phyloP scores from a whole-genome alignment of 495 filamentous ascomycete genomes.

The Penicillium simplicissimum region DNA sequence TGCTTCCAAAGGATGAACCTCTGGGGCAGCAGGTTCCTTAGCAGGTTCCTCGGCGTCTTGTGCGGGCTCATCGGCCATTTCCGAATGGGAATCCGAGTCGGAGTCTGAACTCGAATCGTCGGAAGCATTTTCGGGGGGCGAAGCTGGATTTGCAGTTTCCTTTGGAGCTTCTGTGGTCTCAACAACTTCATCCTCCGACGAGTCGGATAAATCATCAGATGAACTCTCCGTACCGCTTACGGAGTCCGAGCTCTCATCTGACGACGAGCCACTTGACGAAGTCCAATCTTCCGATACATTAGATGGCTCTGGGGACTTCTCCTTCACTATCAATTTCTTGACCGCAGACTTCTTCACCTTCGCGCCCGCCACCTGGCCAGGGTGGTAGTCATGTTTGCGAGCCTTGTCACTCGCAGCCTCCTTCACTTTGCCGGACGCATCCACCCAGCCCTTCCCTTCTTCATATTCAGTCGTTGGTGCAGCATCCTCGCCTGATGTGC shows the following conservation, averaged over 20 bases:
- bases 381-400: conserved; percentile 35
- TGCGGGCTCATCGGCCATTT: conserved; percentile 12
- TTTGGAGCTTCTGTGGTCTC: conserved; percentile 17
- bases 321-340: conserved; percentile 12
- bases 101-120: conserved; percentile 12
- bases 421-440: conserved; percentile 76
- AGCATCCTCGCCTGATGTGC: conserved; percentile 38
- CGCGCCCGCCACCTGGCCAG: conserved; percentile 38
- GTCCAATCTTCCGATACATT: conserved; percentile 47
- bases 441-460: conserved; percentile 85
- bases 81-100: conserved; percentile 12
- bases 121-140: conserved; percentile 5
- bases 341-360: conserved; percentile 36
- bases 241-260: conserved; percentile 34
- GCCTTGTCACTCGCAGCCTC: conserved; percentile 47
- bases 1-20: conserved; percentile 83
- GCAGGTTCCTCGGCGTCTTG: conserved; percentile 19
- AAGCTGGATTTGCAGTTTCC: conserved; percentile 3
- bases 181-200: conserved; percentile 20
- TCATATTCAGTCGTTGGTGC: conserved; percentile 42
- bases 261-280: conserved; percentile 47
- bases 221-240: conserved; percentile 27
- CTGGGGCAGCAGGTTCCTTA: conserved; percentile 35
- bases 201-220: conserved; percentile 29
- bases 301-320: conserved; percentile 20